phyloP scores from a whole-genome alignment of 2,329 filamentous ascomycete genomes.

The Pseudogymnoascus sp. region DNA sequence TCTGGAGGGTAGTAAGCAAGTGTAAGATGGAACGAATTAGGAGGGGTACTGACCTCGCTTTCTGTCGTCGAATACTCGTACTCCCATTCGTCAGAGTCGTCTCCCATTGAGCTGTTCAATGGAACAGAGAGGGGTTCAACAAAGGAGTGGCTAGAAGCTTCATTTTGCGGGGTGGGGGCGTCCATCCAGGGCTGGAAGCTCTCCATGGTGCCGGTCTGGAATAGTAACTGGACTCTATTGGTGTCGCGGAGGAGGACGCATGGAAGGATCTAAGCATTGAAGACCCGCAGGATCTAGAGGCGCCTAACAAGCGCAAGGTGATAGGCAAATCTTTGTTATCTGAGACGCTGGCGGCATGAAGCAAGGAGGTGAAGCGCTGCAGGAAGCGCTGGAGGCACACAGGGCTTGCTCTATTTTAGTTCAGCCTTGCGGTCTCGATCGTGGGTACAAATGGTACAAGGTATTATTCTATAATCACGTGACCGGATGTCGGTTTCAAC shows the following conservation, averaged over 20 bases:
- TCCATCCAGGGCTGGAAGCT: slow-evolving; percentile 1
- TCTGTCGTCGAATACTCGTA: slow-evolving; percentile 59
- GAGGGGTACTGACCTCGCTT: slow-evolving; percentile 41
- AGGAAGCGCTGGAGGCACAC: neutral
- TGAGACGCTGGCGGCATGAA: neutral
- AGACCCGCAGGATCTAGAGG: neutral
- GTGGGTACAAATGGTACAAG: neutral
- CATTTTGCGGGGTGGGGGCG: slow-evolving; percentile 6
- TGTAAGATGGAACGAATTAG: neutral
- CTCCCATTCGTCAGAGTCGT: slow-evolving; percentile 57
- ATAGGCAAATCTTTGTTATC: neutral
- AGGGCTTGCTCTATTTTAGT: neutral
- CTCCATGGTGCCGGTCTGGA: neutral
- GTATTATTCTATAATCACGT: neutral
- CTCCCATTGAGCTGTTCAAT: slow-evolving; percentile 24
- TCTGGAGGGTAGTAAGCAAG: slow-evolving; percentile 33
- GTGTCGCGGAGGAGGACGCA: neutral
- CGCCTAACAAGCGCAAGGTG: neutral
- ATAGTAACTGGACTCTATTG: neutral
- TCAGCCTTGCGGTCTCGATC: neutral
- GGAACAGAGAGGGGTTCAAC: neutral
- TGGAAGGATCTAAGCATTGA: neutral
- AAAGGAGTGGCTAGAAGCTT: slow-evolving; percentile 4
- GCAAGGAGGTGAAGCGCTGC: neutral
- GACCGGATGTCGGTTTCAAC: neutral